Conservation (phyloP, 164 flowering plant species). For the Aristolochia californica region DNA sequence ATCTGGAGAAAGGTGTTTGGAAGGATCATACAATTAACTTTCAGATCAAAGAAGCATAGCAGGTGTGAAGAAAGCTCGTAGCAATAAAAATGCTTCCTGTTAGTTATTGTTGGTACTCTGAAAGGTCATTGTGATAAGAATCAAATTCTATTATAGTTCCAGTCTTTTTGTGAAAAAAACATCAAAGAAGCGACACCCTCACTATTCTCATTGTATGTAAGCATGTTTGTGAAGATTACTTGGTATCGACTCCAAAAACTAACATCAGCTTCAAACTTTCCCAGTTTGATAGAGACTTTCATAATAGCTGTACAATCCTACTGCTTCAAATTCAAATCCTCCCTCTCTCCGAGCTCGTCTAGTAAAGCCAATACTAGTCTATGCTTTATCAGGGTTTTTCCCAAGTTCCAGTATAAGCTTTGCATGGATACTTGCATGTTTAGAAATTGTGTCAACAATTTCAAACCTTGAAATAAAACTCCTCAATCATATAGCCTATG, state of each 20-base stretch:
- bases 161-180: no score
- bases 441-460: no score
- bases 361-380: conserved; percentile 33
- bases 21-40: conserved; percentile 33
- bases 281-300: conserved; percentile 59
- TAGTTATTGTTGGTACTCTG: no score
- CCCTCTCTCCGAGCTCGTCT: conserved; percentile 73
- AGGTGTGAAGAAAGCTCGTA: not conserved
- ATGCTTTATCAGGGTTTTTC: conserved; percentile 63
- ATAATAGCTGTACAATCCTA: conserved; percentile 77
- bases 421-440: conserved; percentile 60
- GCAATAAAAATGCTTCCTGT: no score
- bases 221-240: no score
- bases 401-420: conserved; percentile 64
- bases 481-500: no score
- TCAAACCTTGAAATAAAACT: no score
- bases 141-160: no score
- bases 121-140: no score
- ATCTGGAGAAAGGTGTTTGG: conserved; percentile 49
- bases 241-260: no score
- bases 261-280: conserved; percentile 61
- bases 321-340: conserved; percentile 51
- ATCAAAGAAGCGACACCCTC: no score
- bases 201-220: no score
- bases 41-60: conserved; percentile 17